Conservation (phyloP, 2,329 filamentous ascomycete genomes). For the Amauroascus niger region DNA sequence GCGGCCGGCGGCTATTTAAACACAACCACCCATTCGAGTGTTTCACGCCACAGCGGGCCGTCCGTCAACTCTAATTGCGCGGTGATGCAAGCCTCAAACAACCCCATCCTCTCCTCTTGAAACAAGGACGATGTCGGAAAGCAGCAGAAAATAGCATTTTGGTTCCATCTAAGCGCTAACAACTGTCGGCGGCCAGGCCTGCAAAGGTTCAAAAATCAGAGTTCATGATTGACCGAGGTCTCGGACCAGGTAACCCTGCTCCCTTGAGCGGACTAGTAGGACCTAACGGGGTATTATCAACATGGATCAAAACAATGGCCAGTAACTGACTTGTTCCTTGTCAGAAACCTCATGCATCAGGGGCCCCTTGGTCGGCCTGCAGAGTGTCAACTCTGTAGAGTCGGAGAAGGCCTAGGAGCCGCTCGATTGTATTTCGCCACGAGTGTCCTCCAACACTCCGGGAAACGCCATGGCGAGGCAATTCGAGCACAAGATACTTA, state of each 20-base stretch:
- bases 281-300: slow-evolving; percentile 8
- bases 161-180: slow-evolving; percentile 2
- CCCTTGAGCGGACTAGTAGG: slow-evolving; percentile 7
- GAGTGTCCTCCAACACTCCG: background rate
- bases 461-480: background rate
- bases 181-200: background rate
- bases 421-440: background rate
- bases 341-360: slow-evolving; percentile 1
- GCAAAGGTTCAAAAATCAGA: background rate
- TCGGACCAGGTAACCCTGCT: slow-evolving; percentile 3
- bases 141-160: slow-evolving; percentile 5
- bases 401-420: background rate
- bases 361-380: background rate
- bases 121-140: background rate
- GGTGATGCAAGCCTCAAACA: slow-evolving; percentile 1
- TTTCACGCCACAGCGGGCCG: slow-evolving; percentile 14
- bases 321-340: slow-evolving; percentile 5
- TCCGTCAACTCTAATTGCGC: slow-evolving; percentile 12
- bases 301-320: slow-evolving; percentile 6
- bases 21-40: slow-evolving; percentile 5
- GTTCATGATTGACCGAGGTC: slow-evolving; percentile 7
- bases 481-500: background rate
- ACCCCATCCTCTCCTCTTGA: background rate
- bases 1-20: slow-evolving; percentile 10
- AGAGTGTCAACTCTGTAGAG: background rate